Conservation (phyloP, 306 rosid species). For the Malus asiatica region DNA sequence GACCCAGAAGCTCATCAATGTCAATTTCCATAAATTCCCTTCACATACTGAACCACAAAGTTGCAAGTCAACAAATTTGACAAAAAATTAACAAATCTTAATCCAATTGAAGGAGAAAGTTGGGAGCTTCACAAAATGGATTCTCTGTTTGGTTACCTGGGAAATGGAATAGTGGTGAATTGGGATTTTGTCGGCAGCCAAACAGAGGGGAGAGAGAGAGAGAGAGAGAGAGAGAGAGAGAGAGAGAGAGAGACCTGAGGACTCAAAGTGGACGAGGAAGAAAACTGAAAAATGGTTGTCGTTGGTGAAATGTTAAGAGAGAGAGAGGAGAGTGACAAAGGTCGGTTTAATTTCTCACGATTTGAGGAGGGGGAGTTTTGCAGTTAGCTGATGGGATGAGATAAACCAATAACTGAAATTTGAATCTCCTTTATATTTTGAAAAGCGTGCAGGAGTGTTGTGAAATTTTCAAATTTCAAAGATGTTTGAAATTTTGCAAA, state of each 20-base stretch:
- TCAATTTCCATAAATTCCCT: conserved; percentile 38
- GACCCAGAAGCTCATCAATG: conserved; percentile 44
- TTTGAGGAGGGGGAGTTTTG: too few relatives aligned
- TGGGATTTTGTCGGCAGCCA: background rate
- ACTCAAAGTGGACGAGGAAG: background rate
- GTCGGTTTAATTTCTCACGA: too few relatives aligned
- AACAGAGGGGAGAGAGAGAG: background rate
- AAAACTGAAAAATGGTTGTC: too few relatives aligned
- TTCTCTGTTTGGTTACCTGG: background rate
- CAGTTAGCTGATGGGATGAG: too few relatives aligned
- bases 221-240: too few relatives aligned
- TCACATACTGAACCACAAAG: background rate
- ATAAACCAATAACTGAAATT: too few relatives aligned
- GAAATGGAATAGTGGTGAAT: background rate
- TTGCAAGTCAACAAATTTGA: background rate
- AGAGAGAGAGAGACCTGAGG: background rate
- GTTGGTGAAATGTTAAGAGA: too few relatives aligned
- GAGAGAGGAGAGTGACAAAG: too few relatives aligned
- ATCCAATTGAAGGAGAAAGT: background rate
- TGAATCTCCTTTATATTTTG: too few relatives aligned
- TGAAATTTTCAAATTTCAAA: too few relatives aligned
- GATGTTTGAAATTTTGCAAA: too few relatives aligned
- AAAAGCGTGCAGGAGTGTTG: too few relatives aligned
- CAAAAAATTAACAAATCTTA: background rate
- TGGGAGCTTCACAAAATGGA: background rate